phyloP scores from a whole-genome alignment of 2,329 filamentous ascomycete genomes.

The Trichoderma endophyticum region DNA sequence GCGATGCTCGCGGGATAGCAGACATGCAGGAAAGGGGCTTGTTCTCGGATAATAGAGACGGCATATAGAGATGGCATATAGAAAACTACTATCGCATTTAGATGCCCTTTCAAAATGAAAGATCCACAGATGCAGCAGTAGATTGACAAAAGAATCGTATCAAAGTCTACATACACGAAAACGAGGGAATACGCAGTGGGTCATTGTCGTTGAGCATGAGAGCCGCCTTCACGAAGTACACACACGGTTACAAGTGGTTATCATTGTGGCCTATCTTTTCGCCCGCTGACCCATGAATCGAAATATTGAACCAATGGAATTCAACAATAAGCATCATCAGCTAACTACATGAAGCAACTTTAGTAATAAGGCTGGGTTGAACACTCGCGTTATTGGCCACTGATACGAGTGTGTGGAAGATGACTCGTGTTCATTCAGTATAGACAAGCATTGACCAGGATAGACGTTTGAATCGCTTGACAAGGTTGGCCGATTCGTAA shows the following conservation, averaged over 20 bases:
- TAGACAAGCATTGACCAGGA: background rate
- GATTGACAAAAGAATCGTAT: background rate
- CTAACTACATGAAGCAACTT: too few species aligned
- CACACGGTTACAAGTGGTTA: too few species aligned
- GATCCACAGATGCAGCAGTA: background rate
- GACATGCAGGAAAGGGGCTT: background rate
- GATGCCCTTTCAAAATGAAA: background rate
- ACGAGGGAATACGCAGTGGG: background rate
- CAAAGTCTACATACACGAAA: background rate
- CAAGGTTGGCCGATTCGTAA: background rate
- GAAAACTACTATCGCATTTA: background rate
- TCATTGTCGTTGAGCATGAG: background rate
- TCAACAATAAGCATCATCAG: too few species aligned
- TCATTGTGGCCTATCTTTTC: background rate
- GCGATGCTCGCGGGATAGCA: background rate
- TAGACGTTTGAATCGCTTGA: background rate
- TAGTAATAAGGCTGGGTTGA: background rate
- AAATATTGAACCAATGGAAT: background rate
- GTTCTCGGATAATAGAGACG: background rate
- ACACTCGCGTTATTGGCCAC: background rate
- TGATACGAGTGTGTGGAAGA: background rate
- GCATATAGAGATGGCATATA: background rate
- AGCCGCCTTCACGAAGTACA: background rate
- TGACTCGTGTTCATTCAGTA: background rate
- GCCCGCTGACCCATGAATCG: fast-evolving